These are phyloP conservation scores for Saturnispora sekii DNA, from an alignment of 805 yeast genomes.

Conservation along the genomic window DNA sequence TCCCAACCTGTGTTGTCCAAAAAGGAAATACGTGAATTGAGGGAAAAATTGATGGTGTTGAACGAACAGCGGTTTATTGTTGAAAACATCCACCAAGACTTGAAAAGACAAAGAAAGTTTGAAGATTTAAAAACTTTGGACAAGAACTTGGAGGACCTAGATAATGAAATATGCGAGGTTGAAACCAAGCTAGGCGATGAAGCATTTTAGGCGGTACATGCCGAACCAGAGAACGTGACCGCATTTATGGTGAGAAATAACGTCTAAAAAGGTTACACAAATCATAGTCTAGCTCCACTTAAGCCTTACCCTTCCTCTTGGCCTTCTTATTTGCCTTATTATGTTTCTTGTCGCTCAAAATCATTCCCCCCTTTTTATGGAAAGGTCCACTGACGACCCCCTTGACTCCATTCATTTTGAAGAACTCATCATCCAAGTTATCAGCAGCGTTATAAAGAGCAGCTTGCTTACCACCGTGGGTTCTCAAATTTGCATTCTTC, in stretches of 20 bases:
- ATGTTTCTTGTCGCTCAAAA: slow-evolving; percentile 69
- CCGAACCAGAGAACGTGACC: too few species aligned
- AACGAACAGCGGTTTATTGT: slow-evolving; percentile 76
- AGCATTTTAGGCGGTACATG: slow-evolving; percentile 13
- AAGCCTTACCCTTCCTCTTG: slow-evolving; percentile 12
- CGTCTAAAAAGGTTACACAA: slow-evolving; percentile 2
- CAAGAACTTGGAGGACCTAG: slow-evolving; percentile 48
- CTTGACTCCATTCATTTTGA: slow-evolving; percentile 52
- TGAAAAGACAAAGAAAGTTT: slow-evolving; percentile 59
- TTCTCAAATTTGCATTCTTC: slow-evolving; percentile 35
- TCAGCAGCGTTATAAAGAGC: slow-evolving; percentile 69
- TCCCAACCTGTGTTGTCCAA: slow-evolving; percentile 29
- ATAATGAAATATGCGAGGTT: slow-evolving; percentile 36
- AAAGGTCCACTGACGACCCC: slow-evolving; percentile 67
- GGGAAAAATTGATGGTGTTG: slow-evolving; percentile 77
- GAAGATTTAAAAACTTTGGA: slow-evolving; percentile 63
- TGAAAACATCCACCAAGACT: slow-evolving; percentile 49
- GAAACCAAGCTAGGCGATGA: slow-evolving; percentile 49
- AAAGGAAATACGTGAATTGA: slow-evolving; percentile 42
- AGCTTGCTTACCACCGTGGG: slow-evolving; percentile 77
- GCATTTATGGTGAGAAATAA: too few species aligned
- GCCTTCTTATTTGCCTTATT: slow-evolving; percentile 37
- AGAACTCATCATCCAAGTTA: slow-evolving; percentile 80
- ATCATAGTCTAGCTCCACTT: not conserved
- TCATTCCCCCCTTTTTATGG: slow-evolving; percentile 43